Percentiles rank a stretch among this genome's conserved stretches.
Evolutionary conservation across 306 rosid species (phyloP).

Genomic region (Pyrus bretschneideri): DNA sequence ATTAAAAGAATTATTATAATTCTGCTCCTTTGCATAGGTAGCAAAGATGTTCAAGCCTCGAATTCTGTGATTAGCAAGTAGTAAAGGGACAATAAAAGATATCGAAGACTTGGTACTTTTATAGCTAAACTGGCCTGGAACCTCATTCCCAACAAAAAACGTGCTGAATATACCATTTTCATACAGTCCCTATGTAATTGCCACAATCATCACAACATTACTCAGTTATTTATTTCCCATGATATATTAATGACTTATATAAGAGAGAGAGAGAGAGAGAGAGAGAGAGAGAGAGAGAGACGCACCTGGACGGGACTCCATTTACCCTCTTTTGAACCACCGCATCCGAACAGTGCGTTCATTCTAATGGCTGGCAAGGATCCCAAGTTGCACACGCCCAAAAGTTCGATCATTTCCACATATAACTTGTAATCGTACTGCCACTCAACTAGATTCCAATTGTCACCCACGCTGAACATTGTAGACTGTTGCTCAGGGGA

Average conservation of each 20-base stretch:
- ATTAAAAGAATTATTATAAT: neutral
- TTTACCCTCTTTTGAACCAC: too few species aligned
- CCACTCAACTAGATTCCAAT: neutral
- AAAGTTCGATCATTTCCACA: too few species aligned
- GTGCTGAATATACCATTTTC: neutral
- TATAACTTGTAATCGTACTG: too few species aligned
- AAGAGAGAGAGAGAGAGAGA: too few species aligned
- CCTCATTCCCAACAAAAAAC: neutral
- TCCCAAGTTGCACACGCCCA: too few species aligned
- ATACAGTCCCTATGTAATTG: neutral
- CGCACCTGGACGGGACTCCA: neutral
- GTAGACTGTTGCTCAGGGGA: too few species aligned
- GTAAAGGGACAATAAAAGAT: neutral
- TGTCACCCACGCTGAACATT: accelerated
- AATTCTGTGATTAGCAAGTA: neutral
- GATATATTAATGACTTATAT: too few species aligned
- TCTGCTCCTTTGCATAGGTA: neutral
- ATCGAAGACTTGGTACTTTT: neutral
- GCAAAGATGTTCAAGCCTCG: neutral
- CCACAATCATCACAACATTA: too few species aligned
- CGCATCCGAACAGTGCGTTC: too few species aligned
- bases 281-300: neutral
- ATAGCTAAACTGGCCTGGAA: neutral
- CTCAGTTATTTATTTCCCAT: too few species aligned
- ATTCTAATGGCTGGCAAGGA: too few species aligned